Base-by-base conservation (phyloP, 257 asterid genomes). In the Solanum sitiens region DNA sequence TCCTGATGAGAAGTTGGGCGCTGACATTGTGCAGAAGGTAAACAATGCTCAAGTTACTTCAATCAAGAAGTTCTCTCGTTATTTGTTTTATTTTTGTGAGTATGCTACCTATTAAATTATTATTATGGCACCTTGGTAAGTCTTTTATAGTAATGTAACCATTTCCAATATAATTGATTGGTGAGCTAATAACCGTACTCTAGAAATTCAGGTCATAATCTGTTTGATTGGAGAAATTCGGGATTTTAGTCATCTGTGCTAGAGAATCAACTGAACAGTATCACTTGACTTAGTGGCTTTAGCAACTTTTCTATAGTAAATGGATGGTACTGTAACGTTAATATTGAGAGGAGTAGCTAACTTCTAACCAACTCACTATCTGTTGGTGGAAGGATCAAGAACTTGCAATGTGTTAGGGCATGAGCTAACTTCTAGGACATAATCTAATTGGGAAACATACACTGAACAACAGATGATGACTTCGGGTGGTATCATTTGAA, bases 1-100 rank as follows among this genome's bases (percentile, higher is more conserved):
- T n/a, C 61, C 80, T 39, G 65, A 85, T 65, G 87, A 85, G 92
- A 89, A 85, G 61, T 42, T 85, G 32, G 87, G 77, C 3, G 59
- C 63, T 85, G 87, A 67, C 67, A 85, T 63, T 83, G 91, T 88
- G 86, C 92, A 91, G 86, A 91, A 89, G 92, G 93, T 91, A 75
- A 85, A 50, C 40, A 45, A 42, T 50, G 25, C 0, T 12, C 27
- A 45, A 8, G 37, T 47, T 47, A 47, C 85, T 80, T 50, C 68
- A 47, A 80, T 80, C 65, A 47, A 47, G 68, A 80, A 50, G 63
- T 23, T 47, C 42, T 79, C 23, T 79, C 42, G 11, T 79, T 45
- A 47, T 79, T 79, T 18, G 23, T 44, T 45, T 50, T 27, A 80
- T 47, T 45, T 77, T 79, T 79, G 42, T 1, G 67, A 32, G 42